phyloP scores from a whole-genome alignment of 192 early-diverging fungal genomes.

The Gaertneriomyces sp. region DNA sequence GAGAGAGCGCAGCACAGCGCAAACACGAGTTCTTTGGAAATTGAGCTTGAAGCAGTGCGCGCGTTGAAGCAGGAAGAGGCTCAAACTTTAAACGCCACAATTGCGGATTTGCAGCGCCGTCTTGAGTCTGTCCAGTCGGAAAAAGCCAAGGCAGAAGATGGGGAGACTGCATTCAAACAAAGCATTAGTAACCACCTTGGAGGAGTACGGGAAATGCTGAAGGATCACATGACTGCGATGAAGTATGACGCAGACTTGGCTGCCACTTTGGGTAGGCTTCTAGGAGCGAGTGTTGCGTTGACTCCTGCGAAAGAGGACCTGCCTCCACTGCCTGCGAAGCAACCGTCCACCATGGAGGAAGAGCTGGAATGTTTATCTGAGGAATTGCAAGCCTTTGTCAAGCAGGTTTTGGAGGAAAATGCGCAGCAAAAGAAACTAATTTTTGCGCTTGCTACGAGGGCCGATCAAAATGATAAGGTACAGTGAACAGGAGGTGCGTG shows the following conservation, averaged over 20 bases:
- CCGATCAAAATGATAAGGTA: slow-evolving; percentile 27
- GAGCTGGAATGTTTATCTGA: slow-evolving; percentile 19
- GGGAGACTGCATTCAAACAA: slow-evolving; percentile 6
- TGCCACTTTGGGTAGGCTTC: slow-evolving; percentile 9
- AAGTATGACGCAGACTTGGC: slow-evolving; percentile 5
- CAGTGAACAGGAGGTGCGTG: background rate
- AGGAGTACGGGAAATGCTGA: slow-evolving; percentile 10
- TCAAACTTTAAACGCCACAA: background rate
- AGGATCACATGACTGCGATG: slow-evolving; percentile 15
- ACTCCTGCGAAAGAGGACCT: background rate
- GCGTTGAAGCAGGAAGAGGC: background rate
- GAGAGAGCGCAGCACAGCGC: background rate
- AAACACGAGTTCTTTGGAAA: slow-evolving; percentile 5
- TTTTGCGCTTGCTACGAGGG: slow-evolving; percentile 6
- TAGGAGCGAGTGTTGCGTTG: background rate
- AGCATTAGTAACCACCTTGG: slow-evolving; percentile 4
- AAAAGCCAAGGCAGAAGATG: background rate
- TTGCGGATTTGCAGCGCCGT: slow-evolving; percentile 5
- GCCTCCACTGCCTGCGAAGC: background rate
- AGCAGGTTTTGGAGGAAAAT: slow-evolving; percentile 27
- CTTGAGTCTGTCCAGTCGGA: slow-evolving; percentile 15
- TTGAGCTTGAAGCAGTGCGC: slow-evolving; percentile 7
- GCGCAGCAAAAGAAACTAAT: slow-evolving; percentile 20
- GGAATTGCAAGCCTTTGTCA: slow-evolving; percentile 17
- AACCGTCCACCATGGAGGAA: slow-evolving; percentile 16